phyloP scores from a whole-genome alignment of 257 asterid genomes.

The Gentiana macrophylla region DNA sequence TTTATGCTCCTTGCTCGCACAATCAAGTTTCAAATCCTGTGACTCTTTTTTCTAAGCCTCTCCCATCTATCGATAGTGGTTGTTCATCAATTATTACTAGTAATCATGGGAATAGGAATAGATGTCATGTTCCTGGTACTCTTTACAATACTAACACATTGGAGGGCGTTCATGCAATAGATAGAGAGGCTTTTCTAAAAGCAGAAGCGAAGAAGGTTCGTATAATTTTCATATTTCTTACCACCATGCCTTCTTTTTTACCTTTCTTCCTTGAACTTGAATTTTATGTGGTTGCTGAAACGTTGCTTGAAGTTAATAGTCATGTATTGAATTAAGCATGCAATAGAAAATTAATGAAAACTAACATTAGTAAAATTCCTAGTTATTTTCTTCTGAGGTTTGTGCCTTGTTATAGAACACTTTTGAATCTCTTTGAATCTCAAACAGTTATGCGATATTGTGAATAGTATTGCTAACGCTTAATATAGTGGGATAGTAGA shows the following conservation, averaged over 20 bases:
- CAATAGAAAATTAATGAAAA: no score
- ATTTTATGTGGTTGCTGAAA: background rate
- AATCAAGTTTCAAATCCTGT: constrained; percentile 59
- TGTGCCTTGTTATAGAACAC: no score
- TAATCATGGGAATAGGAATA: constrained; percentile 72
- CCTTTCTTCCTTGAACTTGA: background rate
- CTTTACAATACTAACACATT: constrained; percentile 79
- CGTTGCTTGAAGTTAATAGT: no score
- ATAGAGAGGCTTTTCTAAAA: constrained; percentile 54
- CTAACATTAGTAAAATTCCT: no score
- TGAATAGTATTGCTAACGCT: no score
- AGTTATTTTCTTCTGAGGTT: background rate
- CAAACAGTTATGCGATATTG: no score
- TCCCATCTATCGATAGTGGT: constrained; percentile 48
- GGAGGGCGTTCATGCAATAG: constrained; percentile 71
- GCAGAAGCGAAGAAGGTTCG: constrained; percentile 71
- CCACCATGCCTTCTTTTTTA: no score
- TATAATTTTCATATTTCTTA: background rate
- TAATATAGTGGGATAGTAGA: no score
- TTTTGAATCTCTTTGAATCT: no score
- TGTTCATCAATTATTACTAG: constrained; percentile 18
- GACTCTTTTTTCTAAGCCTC: constrained; percentile 73
- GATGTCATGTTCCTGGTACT: constrained; percentile 77
- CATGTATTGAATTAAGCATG: no score
- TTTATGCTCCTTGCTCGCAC: constrained; percentile 80